Percentiles rank a stretch among this genome's conserved stretches.
Evolutionary conservation across 2,329 filamentous ascomycete species (phyloP).

Genomic region (Volutella citrinella): DNA sequence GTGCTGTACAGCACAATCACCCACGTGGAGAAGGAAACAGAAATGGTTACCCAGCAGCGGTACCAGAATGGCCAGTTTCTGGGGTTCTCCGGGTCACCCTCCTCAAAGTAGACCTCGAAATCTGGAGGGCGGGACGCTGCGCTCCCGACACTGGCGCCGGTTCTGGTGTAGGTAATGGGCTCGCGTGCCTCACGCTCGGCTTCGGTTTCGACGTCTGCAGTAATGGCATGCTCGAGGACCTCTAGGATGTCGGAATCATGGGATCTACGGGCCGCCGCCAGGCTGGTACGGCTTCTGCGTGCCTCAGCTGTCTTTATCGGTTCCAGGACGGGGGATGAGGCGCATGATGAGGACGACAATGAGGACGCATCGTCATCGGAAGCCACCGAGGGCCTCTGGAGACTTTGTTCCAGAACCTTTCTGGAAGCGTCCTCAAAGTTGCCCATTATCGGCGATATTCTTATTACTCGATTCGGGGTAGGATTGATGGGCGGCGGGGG

Average conservation of each 20-base stretch:
- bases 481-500: too few species aligned
- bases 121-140: slow-evolving; percentile 47
- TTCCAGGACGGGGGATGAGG: slow-evolving; percentile 20
- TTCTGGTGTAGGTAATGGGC: slow-evolving; percentile 42
- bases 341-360: slow-evolving; percentile 11
- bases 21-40: slow-evolving; percentile 45
- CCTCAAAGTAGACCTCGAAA: slow-evolving; percentile 72
- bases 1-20: slow-evolving; percentile 71
- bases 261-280: slow-evolving; percentile 10
- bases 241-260: slow-evolving; percentile 29
- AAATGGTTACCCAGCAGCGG: slow-evolving; percentile 42
- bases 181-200: slow-evolving; percentile 39
- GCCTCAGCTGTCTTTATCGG: slow-evolving; percentile 23
- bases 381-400: slow-evolving; percentile 17
- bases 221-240: slow-evolving; percentile 37
- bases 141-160: slow-evolving; percentile 41
- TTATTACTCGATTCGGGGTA: too few species aligned
- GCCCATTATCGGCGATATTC: too few species aligned
- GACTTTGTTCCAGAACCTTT: too few species aligned
- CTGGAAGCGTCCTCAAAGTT: too few species aligned
- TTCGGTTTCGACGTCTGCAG: slow-evolving; percentile 35
- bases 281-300: slow-evolving; percentile 15
- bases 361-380: slow-evolving; percentile 12
- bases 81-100: slow-evolving; percentile 62
- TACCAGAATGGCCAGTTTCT: slow-evolving; percentile 62